phyloP scores from a whole-genome alignment of 108 stramenopile species.

The Cyclostephanos invisitatus region DNA sequence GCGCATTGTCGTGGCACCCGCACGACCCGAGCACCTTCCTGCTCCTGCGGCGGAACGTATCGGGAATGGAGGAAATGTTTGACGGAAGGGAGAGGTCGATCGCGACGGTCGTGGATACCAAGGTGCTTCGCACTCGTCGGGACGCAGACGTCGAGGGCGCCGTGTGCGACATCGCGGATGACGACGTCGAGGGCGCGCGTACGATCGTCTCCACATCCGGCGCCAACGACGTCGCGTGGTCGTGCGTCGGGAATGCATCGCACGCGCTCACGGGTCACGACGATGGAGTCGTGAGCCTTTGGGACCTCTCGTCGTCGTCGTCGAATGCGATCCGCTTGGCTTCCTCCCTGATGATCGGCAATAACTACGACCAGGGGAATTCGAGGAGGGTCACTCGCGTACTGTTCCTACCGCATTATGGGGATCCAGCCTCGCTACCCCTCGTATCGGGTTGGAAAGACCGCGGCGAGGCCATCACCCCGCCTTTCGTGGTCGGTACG shows the following conservation, averaged over 20 bases:
- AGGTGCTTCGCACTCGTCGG: constrained; percentile 42
- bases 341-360: constrained; percentile 4
- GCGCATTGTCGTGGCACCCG: constrained; percentile 75
- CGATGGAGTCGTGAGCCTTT: constrained; percentile 66
- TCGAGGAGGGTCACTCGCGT: constrained; percentile 23
- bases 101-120: constrained; percentile 77
- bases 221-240: constrained; percentile 72
- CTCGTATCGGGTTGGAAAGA: too few relatives aligned
- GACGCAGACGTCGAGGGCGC: constrained; percentile 9
- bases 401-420: constrained; percentile 64
- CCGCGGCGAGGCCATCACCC: constrained; percentile 40
- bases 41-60: constrained; percentile 27
- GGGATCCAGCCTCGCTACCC: constrained; percentile 22
- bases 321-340: background rate
- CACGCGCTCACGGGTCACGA: constrained; percentile 63
- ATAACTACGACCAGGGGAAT: background rate
- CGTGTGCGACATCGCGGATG: too few relatives aligned
- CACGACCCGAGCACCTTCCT: constrained; percentile 80
- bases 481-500: constrained; percentile 70
- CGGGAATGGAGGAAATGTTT: too few relatives aligned
- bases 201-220: background rate
- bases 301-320: constrained; percentile 55
- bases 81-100: constrained; percentile 31
- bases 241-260: constrained; percentile 47
- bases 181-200: background rate